A percentile compares a stretch with the other conserved stretches of the same genome.
Evolutionary conservation across 2,329 filamentous ascomycete genomes (phyloP).

Genomic region (Bipolaris bicolor): DNA sequence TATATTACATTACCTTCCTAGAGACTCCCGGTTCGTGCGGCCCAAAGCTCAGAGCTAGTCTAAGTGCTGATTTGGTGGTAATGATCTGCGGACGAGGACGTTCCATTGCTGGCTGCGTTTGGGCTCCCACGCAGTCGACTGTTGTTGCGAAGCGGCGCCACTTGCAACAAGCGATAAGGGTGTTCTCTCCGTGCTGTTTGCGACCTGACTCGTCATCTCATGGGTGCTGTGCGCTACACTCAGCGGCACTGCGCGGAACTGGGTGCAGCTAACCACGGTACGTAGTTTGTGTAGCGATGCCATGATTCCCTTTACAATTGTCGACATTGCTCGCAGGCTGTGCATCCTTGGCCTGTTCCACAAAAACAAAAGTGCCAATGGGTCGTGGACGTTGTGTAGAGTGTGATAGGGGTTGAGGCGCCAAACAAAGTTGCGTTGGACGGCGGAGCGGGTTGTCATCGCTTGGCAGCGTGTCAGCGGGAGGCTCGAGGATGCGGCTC

Average conservation of each 20-base stretch:
- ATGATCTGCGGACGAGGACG: conserved; percentile 21
- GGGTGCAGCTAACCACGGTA: conserved; percentile 24
- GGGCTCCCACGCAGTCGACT: conserved; percentile 17
- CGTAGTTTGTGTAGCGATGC: conserved; percentile 15
- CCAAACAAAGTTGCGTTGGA: conserved; percentile 16
- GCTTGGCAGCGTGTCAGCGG: conserved; percentile 31
- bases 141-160: conserved; percentile 12
- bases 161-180: conserved; percentile 5
- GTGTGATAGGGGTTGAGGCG: conserved; percentile 24
- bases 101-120: conserved; percentile 24
- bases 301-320: conserved; percentile 13
- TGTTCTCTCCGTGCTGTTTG: background rate
- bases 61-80: conserved; percentile 25
- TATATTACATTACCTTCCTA: conserved; percentile 31
- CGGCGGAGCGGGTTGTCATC: conserved; percentile 32
- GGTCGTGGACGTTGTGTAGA: conserved; percentile 5
- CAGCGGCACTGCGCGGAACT: conserved; percentile 8
- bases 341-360: conserved; percentile 19
- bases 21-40: conserved; percentile 30
- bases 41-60: conserved; percentile 27
- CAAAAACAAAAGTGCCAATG: conserved; percentile 13
- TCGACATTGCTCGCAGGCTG: conserved; percentile 19
- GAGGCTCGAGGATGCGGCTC: conserved; percentile 17
- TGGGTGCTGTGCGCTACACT: conserved; percentile 21
- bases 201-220: conserved; percentile 7